Evolutionary conservation across 805 yeast species (phyloP).

Genomic region (Wickerhamomyces sydowiorum): DNA sequence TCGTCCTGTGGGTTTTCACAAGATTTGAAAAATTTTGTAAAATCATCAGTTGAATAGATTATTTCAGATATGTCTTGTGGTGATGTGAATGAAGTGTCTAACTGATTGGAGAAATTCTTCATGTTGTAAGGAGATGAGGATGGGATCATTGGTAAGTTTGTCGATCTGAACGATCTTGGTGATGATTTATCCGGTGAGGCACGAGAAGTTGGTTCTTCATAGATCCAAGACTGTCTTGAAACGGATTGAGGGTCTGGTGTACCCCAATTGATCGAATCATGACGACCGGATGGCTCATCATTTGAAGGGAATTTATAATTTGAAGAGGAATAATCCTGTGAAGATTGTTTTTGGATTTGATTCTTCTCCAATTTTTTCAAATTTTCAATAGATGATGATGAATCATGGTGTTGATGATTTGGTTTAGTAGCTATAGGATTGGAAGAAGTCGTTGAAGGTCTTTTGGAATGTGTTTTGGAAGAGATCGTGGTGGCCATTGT

Average conservation of each 20-base stretch:
- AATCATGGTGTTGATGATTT: constrained; percentile 1
- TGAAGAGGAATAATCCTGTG: constrained; percentile 7
- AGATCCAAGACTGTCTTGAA: constrained; percentile 21
- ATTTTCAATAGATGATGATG: constrained; percentile 18
- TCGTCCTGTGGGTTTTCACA: constrained; percentile 3
- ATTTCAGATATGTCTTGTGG: constrained; percentile 1
- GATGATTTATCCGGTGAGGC: neutral
- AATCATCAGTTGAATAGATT: constrained; percentile 8
- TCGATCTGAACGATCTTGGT: neutral
- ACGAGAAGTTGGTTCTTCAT: constrained; percentile 10
- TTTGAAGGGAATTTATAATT: constrained; percentile 1
- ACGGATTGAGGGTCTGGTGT: constrained; percentile 17
- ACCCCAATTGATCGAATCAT: constrained; percentile 9
- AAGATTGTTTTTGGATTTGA: constrained; percentile 17
- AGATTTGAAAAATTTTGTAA: constrained; percentile 4
- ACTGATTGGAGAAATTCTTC: neutral
- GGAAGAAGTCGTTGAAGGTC: constrained; percentile 3
- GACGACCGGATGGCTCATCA: too few species aligned
- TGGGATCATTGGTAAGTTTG: neutral
- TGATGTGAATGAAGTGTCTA: neutral
- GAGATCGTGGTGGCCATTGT: constrained; percentile 18
- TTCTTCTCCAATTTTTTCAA: constrained; percentile 16
- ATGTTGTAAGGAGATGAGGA: neutral
- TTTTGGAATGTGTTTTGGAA: constrained; percentile 9
- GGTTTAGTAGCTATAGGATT: neutral